Evolutionary conservation across 805 yeast genomes (phyloP).

Genomic region (Ogataea haglerorum): DNA sequence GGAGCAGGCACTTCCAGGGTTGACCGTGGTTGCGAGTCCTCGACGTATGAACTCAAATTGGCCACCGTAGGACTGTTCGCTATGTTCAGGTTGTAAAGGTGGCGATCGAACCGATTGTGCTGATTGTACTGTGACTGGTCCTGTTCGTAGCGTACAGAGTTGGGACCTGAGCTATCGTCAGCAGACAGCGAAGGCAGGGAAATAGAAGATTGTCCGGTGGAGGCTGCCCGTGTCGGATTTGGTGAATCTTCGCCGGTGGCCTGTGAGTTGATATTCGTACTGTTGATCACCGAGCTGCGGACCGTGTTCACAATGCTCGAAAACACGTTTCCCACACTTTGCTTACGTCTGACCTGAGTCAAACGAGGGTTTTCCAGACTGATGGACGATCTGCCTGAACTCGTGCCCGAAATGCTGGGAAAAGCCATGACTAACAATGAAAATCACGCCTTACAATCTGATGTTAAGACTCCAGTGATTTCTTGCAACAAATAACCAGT

Average conservation of each 20-base stretch:
- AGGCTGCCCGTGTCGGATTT: conserved; percentile 9
- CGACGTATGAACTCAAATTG: conserved; percentile 20
- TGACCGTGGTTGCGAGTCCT: conserved; percentile 9
- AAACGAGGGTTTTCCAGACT: conserved; percentile 17
- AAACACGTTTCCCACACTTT: conserved; percentile 29
- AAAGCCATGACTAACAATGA: conserved; percentile 15
- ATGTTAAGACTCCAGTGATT: neutral
- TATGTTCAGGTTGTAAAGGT: conserved; percentile 24
- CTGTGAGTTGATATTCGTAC: neutral
- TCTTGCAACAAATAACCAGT: neutral
- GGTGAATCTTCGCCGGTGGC: conserved; percentile 2
- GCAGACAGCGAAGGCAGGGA: conserved; percentile 13
- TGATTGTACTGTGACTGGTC: conserved; percentile 3
- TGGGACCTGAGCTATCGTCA: conserved; percentile 1
- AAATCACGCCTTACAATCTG: neutral
- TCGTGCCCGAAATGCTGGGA: conserved; percentile 19
- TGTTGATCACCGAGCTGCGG: conserved; percentile 18
- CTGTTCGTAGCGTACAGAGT: conserved; percentile 2
- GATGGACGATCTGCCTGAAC: conserved; percentile 22
- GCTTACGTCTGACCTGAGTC: conserved; percentile 24
- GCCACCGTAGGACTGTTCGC: conserved; percentile 32
- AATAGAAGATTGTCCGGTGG: conserved; percentile 15
- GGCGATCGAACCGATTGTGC: conserved; percentile 30
- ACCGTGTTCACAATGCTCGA: conserved; percentile 28
- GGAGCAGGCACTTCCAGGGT: conserved; percentile 17